Conservation (phyloP, 169 alveolate species). For the Plasmodium chabaudi region DNA sequence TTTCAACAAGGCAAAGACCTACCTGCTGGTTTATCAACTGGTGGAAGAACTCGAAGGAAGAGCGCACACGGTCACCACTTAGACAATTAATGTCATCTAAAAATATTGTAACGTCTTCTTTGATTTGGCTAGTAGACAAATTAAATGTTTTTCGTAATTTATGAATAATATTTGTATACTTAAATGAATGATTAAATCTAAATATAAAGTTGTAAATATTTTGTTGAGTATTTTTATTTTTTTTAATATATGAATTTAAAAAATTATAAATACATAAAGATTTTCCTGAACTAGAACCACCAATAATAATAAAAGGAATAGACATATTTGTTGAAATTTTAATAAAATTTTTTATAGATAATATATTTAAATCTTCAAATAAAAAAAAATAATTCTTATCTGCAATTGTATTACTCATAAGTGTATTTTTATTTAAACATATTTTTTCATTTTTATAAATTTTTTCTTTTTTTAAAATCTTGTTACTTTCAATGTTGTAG, state of each 20-base stretch:
- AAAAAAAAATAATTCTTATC: constrained; percentile 13
- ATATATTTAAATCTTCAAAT: constrained; percentile 24
- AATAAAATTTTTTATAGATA: constrained; percentile 24
- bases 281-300: constrained; percentile 31
- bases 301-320: constrained; percentile 41
- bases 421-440: constrained; percentile 10
- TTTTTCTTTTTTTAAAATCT: constrained; percentile 39
- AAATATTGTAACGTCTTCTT: constrained; percentile 21
- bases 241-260: constrained; percentile 15
- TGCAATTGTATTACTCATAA: constrained; percentile 12
- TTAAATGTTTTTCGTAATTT: constrained; percentile 13
- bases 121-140: neutral
- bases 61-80: neutral
- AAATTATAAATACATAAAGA: constrained; percentile 25
- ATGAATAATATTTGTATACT: constrained; percentile 10
- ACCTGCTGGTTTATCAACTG: neutral
- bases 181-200: constrained; percentile 20
- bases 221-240: neutral
- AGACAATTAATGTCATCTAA: constrained; percentile 31
- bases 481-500: constrained; percentile 47
- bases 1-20: too few species aligned
- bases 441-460: constrained; percentile 20
- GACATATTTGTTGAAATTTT: neutral
- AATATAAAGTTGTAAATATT: constrained; percentile 18
- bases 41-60: constrained; percentile 24